These are phyloP conservation scores for Macrophomina tecta DNA, from an alignment of 2,329 filamentous ascomycete species.

Conservation along the genomic window DNA sequence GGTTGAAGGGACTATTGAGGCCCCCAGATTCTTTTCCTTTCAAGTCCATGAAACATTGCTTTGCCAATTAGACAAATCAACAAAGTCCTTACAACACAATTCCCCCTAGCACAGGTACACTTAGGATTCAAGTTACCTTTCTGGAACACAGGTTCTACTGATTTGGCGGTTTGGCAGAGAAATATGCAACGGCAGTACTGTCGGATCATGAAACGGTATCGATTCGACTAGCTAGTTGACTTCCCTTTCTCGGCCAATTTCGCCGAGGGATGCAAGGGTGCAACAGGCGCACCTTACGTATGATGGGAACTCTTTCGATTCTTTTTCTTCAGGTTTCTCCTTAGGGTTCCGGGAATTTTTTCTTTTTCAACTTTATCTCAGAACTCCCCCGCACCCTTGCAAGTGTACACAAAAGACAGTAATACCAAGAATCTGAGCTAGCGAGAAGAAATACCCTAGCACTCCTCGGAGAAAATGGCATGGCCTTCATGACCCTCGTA, in stretches of 20 bases:
- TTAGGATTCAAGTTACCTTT: background rate
- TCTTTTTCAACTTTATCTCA: no score
- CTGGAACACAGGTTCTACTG: background rate
- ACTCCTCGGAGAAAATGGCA: slow-evolving; percentile 43
- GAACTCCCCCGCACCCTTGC: background rate
- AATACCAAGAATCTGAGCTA: background rate
- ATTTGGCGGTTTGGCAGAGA: background rate
- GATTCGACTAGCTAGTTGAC: background rate
- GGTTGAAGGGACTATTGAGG: background rate
- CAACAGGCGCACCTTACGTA: no score
- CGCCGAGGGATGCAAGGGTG: no score
- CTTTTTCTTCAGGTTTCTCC: no score
- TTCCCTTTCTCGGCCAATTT: no score
- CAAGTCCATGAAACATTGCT: background rate
- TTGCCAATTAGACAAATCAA: slow-evolving; percentile 20
- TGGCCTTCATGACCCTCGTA: slow-evolving; percentile 55
- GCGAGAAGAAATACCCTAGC: slow-evolving; percentile 18
- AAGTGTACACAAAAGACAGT: background rate
- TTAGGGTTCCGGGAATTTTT: background rate
- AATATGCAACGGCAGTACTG: background rate
- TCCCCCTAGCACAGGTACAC: background rate
- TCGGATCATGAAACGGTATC: background rate
- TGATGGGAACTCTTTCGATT: no score
- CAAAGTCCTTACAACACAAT: background rate
- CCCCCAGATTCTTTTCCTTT: background rate